Percentiles rank a stretch among this genome's conserved stretches.
Conservation (phyloP, 805 yeast genomes). For the Ogataea neopini region DNA sequence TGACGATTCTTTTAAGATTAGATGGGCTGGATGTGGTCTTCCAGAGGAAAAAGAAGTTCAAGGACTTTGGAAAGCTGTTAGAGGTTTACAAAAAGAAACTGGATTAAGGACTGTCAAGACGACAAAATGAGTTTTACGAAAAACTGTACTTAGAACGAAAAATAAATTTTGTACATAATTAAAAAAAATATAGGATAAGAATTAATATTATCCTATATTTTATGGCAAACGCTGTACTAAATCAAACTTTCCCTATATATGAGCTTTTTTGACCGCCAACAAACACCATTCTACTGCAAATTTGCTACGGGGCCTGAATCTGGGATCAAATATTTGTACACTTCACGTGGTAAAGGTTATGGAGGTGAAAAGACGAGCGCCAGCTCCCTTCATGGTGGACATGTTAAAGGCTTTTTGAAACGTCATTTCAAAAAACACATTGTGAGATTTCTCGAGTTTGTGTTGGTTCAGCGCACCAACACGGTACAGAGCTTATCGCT, state of each 20-base stretch:
- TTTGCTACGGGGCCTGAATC: constrained; percentile 10
- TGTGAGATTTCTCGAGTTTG: constrained; percentile 8
- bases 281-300: constrained; percentile 14
- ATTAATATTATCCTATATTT: too few relatives aligned
- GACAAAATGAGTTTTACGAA: constrained; percentile 10
- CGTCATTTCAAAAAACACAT: constrained; percentile 5
- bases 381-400: not conserved
- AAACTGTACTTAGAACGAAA: constrained; percentile 1
- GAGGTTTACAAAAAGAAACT: constrained; percentile 55
- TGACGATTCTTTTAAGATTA: constrained; percentile 69
- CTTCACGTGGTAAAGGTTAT: constrained; percentile 1
- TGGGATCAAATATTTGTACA: constrained; percentile 17
- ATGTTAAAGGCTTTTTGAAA: not conserved
- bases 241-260: not conserved
- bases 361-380: not conserved
- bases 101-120: constrained; percentile 20
- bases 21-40: constrained; percentile 92
- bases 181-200: not conserved
- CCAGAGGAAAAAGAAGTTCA: constrained; percentile 67
- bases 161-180: constrained; percentile 12
- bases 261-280: constrained; percentile 4
- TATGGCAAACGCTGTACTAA: too few relatives aligned
- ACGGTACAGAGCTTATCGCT: constrained; percentile 23
- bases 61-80: constrained; percentile 65
- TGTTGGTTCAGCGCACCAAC: constrained; percentile 18